Base-by-base conservation (phyloP, 345 rosid species). In the Mallotus nudiflorus region DNA sequence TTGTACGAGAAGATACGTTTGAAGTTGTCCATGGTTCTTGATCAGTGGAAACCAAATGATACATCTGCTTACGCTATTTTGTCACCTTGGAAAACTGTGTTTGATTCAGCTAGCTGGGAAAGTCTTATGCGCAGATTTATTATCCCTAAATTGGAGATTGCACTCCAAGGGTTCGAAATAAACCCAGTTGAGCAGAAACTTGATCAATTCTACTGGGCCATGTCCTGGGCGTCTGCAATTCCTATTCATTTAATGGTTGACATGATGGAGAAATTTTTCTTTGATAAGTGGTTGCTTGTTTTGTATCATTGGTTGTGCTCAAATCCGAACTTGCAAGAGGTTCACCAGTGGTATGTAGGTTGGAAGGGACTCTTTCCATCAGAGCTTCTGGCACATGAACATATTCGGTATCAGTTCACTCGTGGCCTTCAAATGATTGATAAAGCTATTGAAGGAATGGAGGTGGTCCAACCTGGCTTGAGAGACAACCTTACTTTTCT, bases 11-110 rank as follows among this genome's bases (percentile, higher is more conserved):
- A 78, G 65, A 95, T 92, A 69, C 92, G 87, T 6, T 77, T 81
- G 83, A 95, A 95, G 85, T 56, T 95, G 86, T 83, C 92, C 68
- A 86, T 84, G 54, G 97, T 87, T 67, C 96, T 95, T 53, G 92
- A 88, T 76, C 92, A 84, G n/a, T 95, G 98, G 99, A 96, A 88
- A 73, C 96, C 98, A 1, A 82, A 89, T 75, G 98, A 92, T 75
- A 80, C 73, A 60, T 95, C 97, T 65, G 98, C 93, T 22, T 89
- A 85, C 76, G 83, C 97, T 20, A 87, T 95, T 48, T 79, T 95
- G 64, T 90, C 93, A 0, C 98, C 99, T 11, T 95, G 97, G 98
- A 95, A 88, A 80, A 84, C 90, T 6, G 92, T 92, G 42, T 95
- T 95, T 60, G 98, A 90, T 84, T 77, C 92, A 50, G 80, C 78